Evolutionary conservation across 2,329 filamentous ascomycete genomes (phyloP).

Genomic region (Fusarium sp.): DNA sequence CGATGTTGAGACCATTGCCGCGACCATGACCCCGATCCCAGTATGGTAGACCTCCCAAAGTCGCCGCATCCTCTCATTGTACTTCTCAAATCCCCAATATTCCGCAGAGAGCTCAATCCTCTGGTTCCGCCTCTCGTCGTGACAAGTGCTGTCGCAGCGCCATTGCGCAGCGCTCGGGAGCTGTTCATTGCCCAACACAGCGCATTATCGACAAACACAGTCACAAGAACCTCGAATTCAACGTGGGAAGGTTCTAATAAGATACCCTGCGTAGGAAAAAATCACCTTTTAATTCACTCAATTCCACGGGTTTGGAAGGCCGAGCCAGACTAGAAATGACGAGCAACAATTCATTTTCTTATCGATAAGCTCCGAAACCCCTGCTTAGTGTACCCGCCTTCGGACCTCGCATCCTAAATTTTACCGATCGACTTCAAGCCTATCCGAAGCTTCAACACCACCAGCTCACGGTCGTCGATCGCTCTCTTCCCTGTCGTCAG

Average conservation of each 20-base stretch:
- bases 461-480: slow-evolving; percentile 23
- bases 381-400: slow-evolving; percentile 32
- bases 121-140: slow-evolving; percentile 32
- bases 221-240: neutral
- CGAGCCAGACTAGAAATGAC: slow-evolving; percentile 36
- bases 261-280: neutral
- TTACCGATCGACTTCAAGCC: slow-evolving; percentile 44
- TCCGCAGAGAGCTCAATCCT: slow-evolving; percentile 36
- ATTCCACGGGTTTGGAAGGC: slow-evolving; percentile 7
- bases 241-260: neutral
- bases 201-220: slow-evolving; percentile 32
- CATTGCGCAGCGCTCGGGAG: slow-evolving; percentile 44
- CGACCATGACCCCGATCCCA: neutral
- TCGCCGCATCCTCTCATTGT: neutral
- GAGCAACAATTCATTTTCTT: slow-evolving; percentile 39
- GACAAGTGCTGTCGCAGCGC: slow-evolving; percentile 33
- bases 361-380: slow-evolving; percentile 46
- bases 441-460: slow-evolving; percentile 29
- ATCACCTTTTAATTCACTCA: slow-evolving; percentile 19
- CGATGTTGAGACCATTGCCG: slow-evolving; percentile 20
- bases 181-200: slow-evolving; percentile 43
- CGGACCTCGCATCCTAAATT: slow-evolving; percentile 48
- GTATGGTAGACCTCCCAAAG: neutral
- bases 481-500: slow-evolving; percentile 19
- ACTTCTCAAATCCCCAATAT: neutral